Base-by-base conservation (phyloP, 2,329 filamentous ascomycete species). In the Aureobasidium namibiae region DNA sequence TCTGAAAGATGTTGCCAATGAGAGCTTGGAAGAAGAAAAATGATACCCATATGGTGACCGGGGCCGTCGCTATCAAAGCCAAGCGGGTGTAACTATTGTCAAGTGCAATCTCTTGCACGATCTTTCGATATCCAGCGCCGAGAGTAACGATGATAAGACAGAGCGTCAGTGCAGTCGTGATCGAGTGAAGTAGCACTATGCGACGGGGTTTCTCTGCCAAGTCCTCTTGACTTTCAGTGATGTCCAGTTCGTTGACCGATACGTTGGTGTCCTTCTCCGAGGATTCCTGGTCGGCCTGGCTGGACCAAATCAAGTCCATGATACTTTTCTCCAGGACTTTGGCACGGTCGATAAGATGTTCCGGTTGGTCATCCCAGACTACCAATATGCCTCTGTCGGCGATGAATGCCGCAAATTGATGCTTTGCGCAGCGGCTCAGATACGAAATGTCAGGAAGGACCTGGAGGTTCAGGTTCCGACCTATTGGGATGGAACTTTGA, bases 1-100 rank as follows among this genome's bases (percentile, higher is more conserved):
- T 83, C 70, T 92, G 88, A 2, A 86, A 84, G 67, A 91, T 71
- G 68, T 86, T 90, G 62, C 88, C 87, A 54, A 91, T 76, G 61
- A 92, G 87, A 67, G 90, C 88, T 71, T 91, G 87, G 23, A 80
- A 85, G 69, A 92, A 91, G 76, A 92, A 90, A 67, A 92, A 67
- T 58, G 75, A 77, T 56, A 86, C 76, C 76, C 85, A 87, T 24
- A 82, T 72, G 66, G 66, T 85, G 80, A 24, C 21, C 81, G 68
- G 1, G 83, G 77, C 7, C 78, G 67, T 29, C 76, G 75, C 67
- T 2, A 84, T 38, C 59, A 88, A 78, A 5, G 78, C 78, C n/a
- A 85, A 63, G 38, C 85, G 79, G 34, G 76, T 63, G 63, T 78
- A 87, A 42, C 72, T 75, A 21, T 73, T 71, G 64, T 87, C 83